A percentile compares a stretch with the other conserved stretches of the same genome.
These are phyloP conservation scores for Coelastrella sp. DNA, from an alignment of 139 green algal genomes.

Conservation along the genomic window DNA sequence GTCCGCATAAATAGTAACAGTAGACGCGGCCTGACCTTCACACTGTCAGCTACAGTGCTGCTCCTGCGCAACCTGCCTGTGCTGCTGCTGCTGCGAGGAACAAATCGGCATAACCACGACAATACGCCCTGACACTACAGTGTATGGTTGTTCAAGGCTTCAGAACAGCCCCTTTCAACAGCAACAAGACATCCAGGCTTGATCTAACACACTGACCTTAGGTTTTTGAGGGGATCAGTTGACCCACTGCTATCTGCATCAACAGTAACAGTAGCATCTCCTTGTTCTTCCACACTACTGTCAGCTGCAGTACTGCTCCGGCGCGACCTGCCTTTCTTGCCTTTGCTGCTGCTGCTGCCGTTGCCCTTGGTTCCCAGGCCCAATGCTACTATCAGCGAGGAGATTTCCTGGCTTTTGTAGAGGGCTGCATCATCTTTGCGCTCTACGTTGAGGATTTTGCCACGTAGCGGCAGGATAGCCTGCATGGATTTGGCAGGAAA, in stretches of 20 bases:
- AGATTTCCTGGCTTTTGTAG: constrained; percentile 98
- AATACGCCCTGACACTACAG: neutral
- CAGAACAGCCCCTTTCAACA: neutral
- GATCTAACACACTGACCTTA: neutral
- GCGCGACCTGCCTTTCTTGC: neutral
- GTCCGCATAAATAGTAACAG: neutral
- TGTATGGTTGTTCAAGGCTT: too few relatives aligned
- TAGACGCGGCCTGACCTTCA: neutral
- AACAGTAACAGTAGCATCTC: neutral
- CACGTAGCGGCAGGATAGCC: constrained; percentile 95
- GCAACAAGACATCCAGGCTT: too few relatives aligned
- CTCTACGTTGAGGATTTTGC: constrained; percentile 99
- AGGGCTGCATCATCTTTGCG: constrained; percentile 68
- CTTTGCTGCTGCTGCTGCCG: neutral
- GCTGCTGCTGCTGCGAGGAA: constrained; percentile 41
- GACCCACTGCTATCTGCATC: neutral
- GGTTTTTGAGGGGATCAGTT: neutral
- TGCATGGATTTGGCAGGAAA: too few relatives aligned
- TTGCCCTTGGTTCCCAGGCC: constrained; percentile 88
- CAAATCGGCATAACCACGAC: constrained; percentile 12
- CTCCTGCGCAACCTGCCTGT: constrained; percentile 8
- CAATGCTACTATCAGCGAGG: constrained; percentile 93
- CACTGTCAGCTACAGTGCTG: constrained; percentile 6
- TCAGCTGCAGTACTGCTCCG: constrained; percentile 9
- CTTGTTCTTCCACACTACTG: neutral